Evolutionary conservation across 805 yeast genomes (phyloP).

Genomic region (Cyberlindnera sargentensis): DNA sequence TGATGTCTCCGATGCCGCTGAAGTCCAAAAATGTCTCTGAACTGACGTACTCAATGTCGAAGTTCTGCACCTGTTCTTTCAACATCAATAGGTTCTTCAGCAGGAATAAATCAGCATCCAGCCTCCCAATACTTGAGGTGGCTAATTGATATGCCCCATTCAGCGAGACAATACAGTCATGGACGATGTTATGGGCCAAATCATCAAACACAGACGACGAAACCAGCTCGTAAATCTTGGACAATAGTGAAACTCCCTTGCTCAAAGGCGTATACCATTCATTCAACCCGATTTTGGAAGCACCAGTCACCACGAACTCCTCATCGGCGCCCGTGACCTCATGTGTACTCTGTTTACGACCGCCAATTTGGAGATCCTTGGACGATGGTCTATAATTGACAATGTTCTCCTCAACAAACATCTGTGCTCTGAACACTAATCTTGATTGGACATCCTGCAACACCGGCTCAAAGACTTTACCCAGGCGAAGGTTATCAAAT

Average conservation of each 20-base stretch:
- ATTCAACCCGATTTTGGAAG: constrained; percentile 20
- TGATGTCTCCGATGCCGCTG: constrained; percentile 59
- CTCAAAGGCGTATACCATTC: constrained; percentile 67
- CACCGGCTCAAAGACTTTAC: constrained; percentile 61
- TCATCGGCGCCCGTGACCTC: constrained; percentile 9
- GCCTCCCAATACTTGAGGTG: constrained; percentile 37
- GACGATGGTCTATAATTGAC: constrained; percentile 58
- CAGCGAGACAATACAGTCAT: constrained; percentile 61
- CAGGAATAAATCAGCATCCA: constrained; percentile 59
- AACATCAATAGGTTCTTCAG: constrained; percentile 67
- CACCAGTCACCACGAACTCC: constrained; percentile 1
- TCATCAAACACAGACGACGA: constrained; percentile 79
- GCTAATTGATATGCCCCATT: constrained; percentile 45
- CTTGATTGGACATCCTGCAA: constrained; percentile 74
- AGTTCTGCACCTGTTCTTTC: constrained; percentile 60
- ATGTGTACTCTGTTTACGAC: background rate
- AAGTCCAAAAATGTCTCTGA: constrained; percentile 76
- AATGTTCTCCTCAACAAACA: constrained; percentile 62
- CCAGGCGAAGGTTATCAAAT: constrained; percentile 33
- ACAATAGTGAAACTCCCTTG: constrained; percentile 59
- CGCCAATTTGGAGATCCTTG: constrained; percentile 58
- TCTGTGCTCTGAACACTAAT: constrained; percentile 71
- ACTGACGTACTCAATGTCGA: constrained; percentile 72
- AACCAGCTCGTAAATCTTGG: constrained; percentile 74
- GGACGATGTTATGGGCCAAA: constrained; percentile 81